Evolutionary conservation across 306 rosid genomes (phyloP).

Genomic region (Vigna mungo): DNA sequence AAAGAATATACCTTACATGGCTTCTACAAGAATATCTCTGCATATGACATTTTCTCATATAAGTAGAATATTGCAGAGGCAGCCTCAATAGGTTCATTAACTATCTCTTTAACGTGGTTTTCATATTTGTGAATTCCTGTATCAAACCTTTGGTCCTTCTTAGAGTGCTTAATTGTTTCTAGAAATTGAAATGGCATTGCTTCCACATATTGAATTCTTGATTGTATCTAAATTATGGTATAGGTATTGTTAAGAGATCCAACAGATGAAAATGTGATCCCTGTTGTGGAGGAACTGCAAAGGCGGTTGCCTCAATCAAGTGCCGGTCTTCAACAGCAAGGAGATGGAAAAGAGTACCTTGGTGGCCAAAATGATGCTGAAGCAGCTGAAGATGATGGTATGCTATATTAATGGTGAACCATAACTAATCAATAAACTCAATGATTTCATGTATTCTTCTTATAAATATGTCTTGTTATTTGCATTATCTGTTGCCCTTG

Average conservation of each 20-base stretch:
- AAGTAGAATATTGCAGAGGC: too few relatives aligned
- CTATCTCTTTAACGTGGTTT: background rate
- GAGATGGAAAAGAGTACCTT: slow-evolving; percentile 56
- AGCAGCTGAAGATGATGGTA: slow-evolving; percentile 87
- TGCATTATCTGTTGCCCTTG: slow-evolving; percentile 21
- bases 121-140: slow-evolving; percentile 22
- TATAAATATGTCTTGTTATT: slow-evolving; percentile 30
- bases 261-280: slow-evolving; percentile 74
- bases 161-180: slow-evolving; percentile 12
- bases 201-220: slow-evolving; percentile 33
- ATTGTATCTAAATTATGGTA: slow-evolving; percentile 42
- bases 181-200: slow-evolving; percentile 34
- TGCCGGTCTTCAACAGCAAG: slow-evolving; percentile 36
- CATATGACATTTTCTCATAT: too few relatives aligned
- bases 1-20: too few relatives aligned
- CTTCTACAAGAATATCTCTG: too few relatives aligned
- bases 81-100: too few relatives aligned
- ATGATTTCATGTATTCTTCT: slow-evolving; percentile 25
- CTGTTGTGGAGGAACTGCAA: slow-evolving; percentile 88
- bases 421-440: background rate
- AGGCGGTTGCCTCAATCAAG: slow-evolving; percentile 74
- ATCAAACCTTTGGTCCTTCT: slow-evolving; percentile 14
- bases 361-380: slow-evolving; percentile 65
- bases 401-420: slow-evolving; percentile 26
- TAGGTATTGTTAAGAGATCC: slow-evolving; percentile 94